These are phyloP conservation scores for Taphrina flavorubra DNA, from an alignment of 1,139 yeast species.

Conservation along the genomic window DNA sequence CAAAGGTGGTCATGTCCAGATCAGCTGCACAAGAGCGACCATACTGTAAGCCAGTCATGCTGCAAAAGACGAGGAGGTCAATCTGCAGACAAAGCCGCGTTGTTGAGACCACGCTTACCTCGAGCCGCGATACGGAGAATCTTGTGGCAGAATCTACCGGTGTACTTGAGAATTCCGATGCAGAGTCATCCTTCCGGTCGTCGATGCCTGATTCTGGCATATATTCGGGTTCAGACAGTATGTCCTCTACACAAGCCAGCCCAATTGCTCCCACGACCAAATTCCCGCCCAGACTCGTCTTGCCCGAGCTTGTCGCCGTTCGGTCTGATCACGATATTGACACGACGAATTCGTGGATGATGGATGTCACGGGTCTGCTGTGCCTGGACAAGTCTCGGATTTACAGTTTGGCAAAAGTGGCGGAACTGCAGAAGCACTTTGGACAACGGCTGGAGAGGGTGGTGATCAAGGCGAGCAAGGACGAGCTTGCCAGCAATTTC, in stretches of 20 bases:
- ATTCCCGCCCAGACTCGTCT: background rate
- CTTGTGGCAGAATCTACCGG: background rate
- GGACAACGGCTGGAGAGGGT: constrained; percentile 13
- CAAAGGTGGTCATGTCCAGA: constrained; percentile 12
- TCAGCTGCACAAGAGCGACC: background rate
- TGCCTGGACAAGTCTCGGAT: constrained; percentile 24
- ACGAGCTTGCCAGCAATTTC: background rate
- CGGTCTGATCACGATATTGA: background rate
- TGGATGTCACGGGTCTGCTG: constrained; percentile 5
- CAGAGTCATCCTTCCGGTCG: background rate
- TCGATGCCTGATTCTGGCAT: constrained; percentile 13
- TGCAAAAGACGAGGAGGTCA: background rate
- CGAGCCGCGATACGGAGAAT: background rate
- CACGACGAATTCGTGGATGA: constrained; percentile 3
- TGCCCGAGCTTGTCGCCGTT: constrained; percentile 7
- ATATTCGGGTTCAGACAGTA: background rate
- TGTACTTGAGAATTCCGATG: background rate
- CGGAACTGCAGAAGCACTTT: constrained; percentile 17
- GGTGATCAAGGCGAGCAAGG: constrained; percentile 17
- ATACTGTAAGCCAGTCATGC: constrained; percentile 11
- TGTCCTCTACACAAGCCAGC: constrained; percentile 12
- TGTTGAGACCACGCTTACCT: background rate
- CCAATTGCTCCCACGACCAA: background rate
- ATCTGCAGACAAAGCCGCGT: background rate
- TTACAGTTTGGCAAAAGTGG: constrained; percentile 13